phyloP scores from a whole-genome alignment of 257 asterid species.

The Capsicum chinense region DNA sequence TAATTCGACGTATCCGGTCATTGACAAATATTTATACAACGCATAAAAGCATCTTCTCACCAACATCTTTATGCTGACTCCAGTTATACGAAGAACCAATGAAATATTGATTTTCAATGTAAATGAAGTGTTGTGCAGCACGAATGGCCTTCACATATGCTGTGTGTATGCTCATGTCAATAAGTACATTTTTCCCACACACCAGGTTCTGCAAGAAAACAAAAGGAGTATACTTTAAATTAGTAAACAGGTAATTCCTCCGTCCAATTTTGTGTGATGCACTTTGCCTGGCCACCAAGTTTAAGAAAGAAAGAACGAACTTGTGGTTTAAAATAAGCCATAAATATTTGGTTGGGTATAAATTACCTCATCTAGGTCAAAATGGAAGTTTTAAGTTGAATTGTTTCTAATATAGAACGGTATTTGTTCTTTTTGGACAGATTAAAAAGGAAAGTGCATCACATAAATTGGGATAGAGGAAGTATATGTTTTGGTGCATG shows the following conservation, averaged over 20 bases:
- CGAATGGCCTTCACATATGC: conserved; percentile 95
- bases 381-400: neutral
- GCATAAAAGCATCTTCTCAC: conserved; percentile 46
- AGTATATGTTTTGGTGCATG: conserved; percentile 19
- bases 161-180: conserved; percentile 97
- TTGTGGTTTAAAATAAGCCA: conserved; percentile 7
- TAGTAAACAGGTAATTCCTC: conserved; percentile 26
- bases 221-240: conserved; percentile 3
- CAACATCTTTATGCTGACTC: conserved; percentile 78
- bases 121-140: conserved; percentile 90
- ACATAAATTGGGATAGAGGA: neutral
- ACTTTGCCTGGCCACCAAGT: neutral
- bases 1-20: neutral
- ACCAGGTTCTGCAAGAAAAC: conserved; percentile 67
- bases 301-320: neutral
- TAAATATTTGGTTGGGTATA: conserved; percentile 13
- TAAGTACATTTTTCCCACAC: conserved; percentile 94
- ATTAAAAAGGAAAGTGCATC: neutral
- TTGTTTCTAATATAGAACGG: neutral
- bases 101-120: conserved; percentile 96
- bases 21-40: neutral
- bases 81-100: conserved; percentile 95
- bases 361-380: neutral
- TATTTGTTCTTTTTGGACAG: neutral
- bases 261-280: neutral